Percentiles rank a stretch among this genome's conserved stretches.
These are phyloP conservation scores for Candida sonorensis DNA, from an alignment of 805 yeast genomes.

Conservation along the genomic window DNA sequence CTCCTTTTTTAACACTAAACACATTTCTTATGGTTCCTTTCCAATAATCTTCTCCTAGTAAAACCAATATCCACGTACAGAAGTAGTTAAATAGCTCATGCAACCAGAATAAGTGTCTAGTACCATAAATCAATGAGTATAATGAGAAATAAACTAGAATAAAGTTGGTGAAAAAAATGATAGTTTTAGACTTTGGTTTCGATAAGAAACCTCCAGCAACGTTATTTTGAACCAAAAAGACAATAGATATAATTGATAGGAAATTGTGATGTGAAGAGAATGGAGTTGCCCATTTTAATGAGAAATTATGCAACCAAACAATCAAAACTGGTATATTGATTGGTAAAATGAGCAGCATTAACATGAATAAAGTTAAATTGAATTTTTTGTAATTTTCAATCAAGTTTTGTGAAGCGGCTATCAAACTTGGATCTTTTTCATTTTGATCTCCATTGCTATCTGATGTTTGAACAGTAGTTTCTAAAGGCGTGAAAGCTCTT, in stretches of 20 bases:
- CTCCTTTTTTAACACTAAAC: constrained; percentile 11
- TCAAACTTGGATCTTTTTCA: too few species aligned
- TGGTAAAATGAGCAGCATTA: constrained; percentile 76
- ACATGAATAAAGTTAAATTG: constrained; percentile 52
- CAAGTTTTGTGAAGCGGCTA: constrained; percentile 2
- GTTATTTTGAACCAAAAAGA: constrained; percentile 51
- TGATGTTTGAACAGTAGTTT: too few species aligned
- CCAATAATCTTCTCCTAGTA: constrained; percentile 21
- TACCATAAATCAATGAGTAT: constrained; percentile 67
- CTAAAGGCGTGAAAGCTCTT: constrained; percentile 20
- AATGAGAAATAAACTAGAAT: constrained; percentile 46
- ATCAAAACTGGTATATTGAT: constrained; percentile 70
- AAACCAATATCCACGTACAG: constrained; percentile 42
- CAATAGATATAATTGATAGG: constrained; percentile 67
- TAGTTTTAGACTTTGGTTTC: constrained; percentile 18
- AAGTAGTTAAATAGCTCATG: constrained; percentile 68
- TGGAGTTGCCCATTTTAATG: constrained; percentile 75
- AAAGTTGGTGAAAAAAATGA: constrained; percentile 27
- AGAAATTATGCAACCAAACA: constrained; percentile 76
- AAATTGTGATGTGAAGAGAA: constrained; percentile 83
- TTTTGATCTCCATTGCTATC: too few species aligned
- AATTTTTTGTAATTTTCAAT: constrained; percentile 43
- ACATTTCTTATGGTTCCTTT: constrained; percentile 10
- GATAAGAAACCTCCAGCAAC: constrained; percentile 44
- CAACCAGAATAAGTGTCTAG: constrained; percentile 77